A percentile compares a stretch with the other conserved stretches of the same genome.
These are phyloP conservation scores for Leccinum pallidistipes DNA, from an alignment of 1,284 basidiomycete genomes.

Conservation along the genomic window DNA sequence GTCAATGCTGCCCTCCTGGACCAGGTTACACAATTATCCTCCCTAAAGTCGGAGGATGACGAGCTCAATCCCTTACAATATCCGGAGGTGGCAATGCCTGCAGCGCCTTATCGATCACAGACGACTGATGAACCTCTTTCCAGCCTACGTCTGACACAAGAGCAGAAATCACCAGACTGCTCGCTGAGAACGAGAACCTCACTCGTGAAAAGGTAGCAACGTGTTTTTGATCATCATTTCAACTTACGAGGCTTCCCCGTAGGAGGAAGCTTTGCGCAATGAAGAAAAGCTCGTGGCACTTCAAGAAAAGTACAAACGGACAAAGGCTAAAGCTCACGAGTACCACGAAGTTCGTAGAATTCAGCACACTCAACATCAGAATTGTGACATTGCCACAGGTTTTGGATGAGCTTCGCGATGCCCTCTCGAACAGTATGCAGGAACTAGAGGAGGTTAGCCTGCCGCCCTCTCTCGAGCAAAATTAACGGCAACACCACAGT, in stretches of 20 bases:
- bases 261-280: constrained; percentile 16
- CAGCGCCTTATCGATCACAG: neutral
- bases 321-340: constrained; percentile 20
- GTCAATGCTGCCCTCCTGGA: constrained; percentile 23
- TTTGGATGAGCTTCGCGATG: constrained; percentile 18
- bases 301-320: constrained; percentile 25
- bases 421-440: constrained; percentile 14
- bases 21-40: constrained; percentile 4
- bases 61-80: constrained; percentile 1
- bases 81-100: constrained; percentile 6
- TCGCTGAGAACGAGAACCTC: constrained; percentile 20
- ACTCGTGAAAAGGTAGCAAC: constrained; percentile 17
- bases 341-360: constrained; percentile 21
- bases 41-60: constrained; percentile 24
- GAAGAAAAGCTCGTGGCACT: constrained; percentile 14
- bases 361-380: neutral
- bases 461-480: neutral
- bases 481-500: constrained; percentile 9
- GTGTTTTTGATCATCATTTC: neutral
- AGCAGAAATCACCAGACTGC: constrained; percentile 14
- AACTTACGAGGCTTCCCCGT: constrained; percentile 2
- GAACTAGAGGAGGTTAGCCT: constrained; percentile 27
- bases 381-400: constrained; percentile 17
- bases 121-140: constrained; percentile 4
- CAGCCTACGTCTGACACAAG: constrained; percentile 12